Evolutionary conservation across 192 early-diverging fungal genomes (phyloP).

Genomic region (Phycomyces nitens): DNA sequence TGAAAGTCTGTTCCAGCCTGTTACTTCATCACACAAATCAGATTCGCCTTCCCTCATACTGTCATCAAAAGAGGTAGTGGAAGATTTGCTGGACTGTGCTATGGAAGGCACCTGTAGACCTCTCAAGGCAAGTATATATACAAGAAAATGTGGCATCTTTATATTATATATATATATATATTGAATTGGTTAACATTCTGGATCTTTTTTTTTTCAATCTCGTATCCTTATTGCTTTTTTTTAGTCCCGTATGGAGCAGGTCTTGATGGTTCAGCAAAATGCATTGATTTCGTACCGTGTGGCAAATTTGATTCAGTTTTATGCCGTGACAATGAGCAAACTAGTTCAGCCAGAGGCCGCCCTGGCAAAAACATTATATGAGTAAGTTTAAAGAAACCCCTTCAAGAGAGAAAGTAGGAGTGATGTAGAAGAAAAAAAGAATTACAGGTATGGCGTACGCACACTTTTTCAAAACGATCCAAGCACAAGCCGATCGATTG

Average conservation of each 20-base stretch:
- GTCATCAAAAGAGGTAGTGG: conserved; percentile 9
- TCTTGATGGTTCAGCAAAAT: conserved; percentile 62
- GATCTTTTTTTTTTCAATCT: too few species aligned
- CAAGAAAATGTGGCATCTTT: too few species aligned
- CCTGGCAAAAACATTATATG: conserved; percentile 53
- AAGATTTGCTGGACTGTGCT: conserved; percentile 60
- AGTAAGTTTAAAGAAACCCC: conserved; percentile 38
- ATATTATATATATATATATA: too few species aligned
- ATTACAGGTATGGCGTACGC: conserved; percentile 50
- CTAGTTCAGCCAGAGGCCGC: conserved; percentile 52
- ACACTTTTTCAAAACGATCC: conserved; percentile 55
- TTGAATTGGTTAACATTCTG: too few species aligned
- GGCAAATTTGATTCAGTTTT: conserved; percentile 74
- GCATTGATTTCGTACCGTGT: conserved; percentile 66
- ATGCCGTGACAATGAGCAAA: conserved; percentile 59
- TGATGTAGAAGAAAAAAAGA: conserved; percentile 22
- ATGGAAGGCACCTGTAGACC: conserved; percentile 73
- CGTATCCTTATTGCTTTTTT: conserved; percentile 7
- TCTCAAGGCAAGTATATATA: conserved; percentile 53
- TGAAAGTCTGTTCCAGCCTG: conserved; percentile 61
- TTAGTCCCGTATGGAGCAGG: conserved; percentile 72
- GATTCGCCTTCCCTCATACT: background rate
- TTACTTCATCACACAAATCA: background rate
- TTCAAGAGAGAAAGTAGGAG: background rate
- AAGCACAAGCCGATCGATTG: conserved; percentile 46